Conservation (phyloP, 139 green algal genomes). For the Marvania coccoides region DNA sequence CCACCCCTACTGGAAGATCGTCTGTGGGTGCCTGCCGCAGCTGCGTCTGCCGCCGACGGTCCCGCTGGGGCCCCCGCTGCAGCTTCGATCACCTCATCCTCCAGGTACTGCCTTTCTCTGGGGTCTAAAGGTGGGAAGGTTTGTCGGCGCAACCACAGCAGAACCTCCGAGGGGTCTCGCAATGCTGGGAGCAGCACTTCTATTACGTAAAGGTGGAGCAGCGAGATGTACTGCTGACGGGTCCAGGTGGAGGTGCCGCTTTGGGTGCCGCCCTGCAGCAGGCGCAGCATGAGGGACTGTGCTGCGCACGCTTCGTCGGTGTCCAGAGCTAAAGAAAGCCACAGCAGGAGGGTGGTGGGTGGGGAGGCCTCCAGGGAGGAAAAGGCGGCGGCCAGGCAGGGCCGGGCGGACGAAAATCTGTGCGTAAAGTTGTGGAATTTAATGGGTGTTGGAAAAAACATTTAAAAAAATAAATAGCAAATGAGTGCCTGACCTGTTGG, state of each 20-base stretch:
- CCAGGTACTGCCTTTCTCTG: not conserved
- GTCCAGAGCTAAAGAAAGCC: constrained; percentile 25
- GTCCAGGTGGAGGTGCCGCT: not conserved
- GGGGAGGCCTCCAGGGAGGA: not conserved
- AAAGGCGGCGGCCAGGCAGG: constrained; percentile 7
- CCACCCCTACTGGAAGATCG: too few relatives aligned
- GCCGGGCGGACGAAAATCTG: constrained; percentile 1
- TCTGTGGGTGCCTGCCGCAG: too few relatives aligned
- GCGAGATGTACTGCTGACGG: constrained; percentile 14
- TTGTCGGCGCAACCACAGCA: not conserved
- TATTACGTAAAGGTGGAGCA: constrained; percentile 21
- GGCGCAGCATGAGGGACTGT: not conserved
- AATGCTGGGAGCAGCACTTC: constrained; percentile 3
- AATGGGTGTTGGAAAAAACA: too few relatives aligned
- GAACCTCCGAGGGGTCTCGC: constrained; percentile 5
- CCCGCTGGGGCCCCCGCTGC: too few relatives aligned
- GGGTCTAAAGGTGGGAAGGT: constrained; percentile 1
- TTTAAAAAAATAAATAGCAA: too few relatives aligned
- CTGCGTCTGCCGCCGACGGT: too few relatives aligned
- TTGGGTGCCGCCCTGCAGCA: not conserved
- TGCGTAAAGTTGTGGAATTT: too few relatives aligned
- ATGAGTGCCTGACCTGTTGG: too few relatives aligned
- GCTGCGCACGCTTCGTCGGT: not conserved
- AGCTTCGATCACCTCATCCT: constrained; percentile 6
- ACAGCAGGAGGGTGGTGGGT: constrained; percentile 11